Base-by-base conservation (phyloP, 2,329 filamentous ascomycete species). In the Colletotrichum filicis region DNA sequence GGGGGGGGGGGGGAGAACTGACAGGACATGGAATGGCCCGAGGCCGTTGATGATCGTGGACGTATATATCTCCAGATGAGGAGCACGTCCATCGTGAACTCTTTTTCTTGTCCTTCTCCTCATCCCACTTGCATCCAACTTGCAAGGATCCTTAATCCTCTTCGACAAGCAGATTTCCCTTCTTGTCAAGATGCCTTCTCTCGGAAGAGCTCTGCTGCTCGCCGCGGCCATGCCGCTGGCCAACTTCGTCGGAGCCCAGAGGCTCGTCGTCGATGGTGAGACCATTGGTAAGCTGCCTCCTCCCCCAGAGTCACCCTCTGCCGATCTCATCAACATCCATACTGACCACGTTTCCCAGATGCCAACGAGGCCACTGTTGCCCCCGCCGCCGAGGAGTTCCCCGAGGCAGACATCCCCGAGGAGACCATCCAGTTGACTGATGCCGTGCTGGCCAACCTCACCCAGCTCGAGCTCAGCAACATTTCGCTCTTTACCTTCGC, bases 401-500 rank as follows among this genome's bases (percentile, higher is more conserved):
- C 66, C n/a, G 63, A 53, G 58, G 30, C 64, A 30, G 58, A 67
- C 5, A 71, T 76, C 53, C 53, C 65, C 16, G 68, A 57, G 32
- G 77, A 82, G 56, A 68, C 68, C 9, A 74, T 80, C 32, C 79
- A 82, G 69, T 76, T 84, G 66, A 84, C 82, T 1, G 79, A 83
- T 16, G 76, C 76, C 6, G 78, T 80, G 4, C 73, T 84, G 28
- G 75, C 76, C 55, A 79, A 80, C 61, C 76, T 83, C 1, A 79
- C 80, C 3, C 68, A 76, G 5, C 69, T 78, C 22, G 78, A 81
- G 19, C 68, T 79, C 52, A 79, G 76, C 49, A 73, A 80, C 16
- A 76, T 83, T n/a, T 74, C 77, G 2, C 73, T 81, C 35, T 84
- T 84, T 64, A 58, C 73, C 12, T 84, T 84, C 56, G 78, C 73